phyloP scores from a whole-genome alignment of 768 basidiomycete genomes.

The Lactarius indigo region DNA sequence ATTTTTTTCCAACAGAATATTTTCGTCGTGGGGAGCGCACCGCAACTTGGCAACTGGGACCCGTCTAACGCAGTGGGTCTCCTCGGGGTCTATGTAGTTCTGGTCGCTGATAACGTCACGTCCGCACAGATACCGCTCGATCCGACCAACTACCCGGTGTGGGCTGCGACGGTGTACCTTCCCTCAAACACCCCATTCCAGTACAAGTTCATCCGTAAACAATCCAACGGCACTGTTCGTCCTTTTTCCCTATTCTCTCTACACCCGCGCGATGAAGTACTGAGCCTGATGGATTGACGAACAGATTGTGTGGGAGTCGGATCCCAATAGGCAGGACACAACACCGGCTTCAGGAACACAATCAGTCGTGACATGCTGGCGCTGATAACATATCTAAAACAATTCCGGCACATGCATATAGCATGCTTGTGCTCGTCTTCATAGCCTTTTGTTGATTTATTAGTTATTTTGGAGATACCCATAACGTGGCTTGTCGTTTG shows the following conservation, averaged over 20 bases:
- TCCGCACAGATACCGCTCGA: constrained; percentile 46
- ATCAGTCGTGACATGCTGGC: constrained; percentile 44
- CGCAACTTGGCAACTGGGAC: constrained; percentile 53
- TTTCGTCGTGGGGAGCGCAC: constrained; percentile 53
- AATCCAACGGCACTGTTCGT: constrained; percentile 47
- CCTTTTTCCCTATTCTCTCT: neutral
- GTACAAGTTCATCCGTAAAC: constrained; percentile 62
- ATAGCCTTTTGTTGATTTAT: neutral
- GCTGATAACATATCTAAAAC: constrained; percentile 29
- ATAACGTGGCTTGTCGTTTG: neutral
- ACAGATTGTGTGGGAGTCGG: constrained; percentile 56
- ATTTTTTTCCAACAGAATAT: constrained; percentile 58
- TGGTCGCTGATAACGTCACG: neutral
- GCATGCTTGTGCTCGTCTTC: neutral
- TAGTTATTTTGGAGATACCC: neutral
- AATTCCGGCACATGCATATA: neutral
- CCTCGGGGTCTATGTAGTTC: too few relatives aligned
- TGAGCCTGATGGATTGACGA: neutral
- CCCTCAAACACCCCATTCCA: constrained; percentile 49
- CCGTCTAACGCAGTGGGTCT: constrained; percentile 43
- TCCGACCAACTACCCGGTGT: constrained; percentile 49
- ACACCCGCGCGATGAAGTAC: constrained; percentile 28
- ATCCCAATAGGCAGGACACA: constrained; percentile 52
- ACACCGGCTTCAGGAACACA: constrained; percentile 32
- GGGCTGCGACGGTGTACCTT: constrained; percentile 49